Base-by-base conservation (phyloP, 164 flowering plant species). In the Magnolia officinalis region DNA sequence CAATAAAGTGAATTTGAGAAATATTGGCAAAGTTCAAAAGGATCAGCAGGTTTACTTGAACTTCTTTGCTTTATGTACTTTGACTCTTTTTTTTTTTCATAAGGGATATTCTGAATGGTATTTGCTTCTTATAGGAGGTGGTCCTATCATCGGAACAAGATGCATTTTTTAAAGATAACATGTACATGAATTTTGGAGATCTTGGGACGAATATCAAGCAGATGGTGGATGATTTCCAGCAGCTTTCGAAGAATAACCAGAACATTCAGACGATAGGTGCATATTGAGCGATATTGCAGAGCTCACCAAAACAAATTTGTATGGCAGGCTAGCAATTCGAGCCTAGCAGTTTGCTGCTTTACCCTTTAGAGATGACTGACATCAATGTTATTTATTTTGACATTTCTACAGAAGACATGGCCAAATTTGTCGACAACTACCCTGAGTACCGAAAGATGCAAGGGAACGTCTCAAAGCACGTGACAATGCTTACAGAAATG, bases 191-290 rank as follows among this genome's bases (percentile, higher is more conserved):
- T 81, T 96, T 96, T 88, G 99, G 99, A 81, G 98, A 96, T 79
- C 94, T 96, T 79, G 98, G 99, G 74, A 90, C 92, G 94, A 94
- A 90, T 80, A 96, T 96, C 73, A 94, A 96, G 85, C 81, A 82
- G 76, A 89, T 96, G 97, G 98, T 94, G 73, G 99, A 96, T 88
- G 99, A 96, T 8, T 96, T 96, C 81, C 99, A 96, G 84, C 97
- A 90, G 83, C 78, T 90, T 75, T 88, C 97, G 20, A 91, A 90
- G 81, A 96, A 97, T 81, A 94, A 92, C 85, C 98, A 96, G 89
- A 94, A 85, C 75, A 94, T 96, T 68, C 98, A 91, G 83, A 96
- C 99, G 58, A 86, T 96, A 82, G 99, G 99, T 94, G 67, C 9
- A 83, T 80, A 75, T 66, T 37, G 51, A 63, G 58, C 70, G 45